phyloP scores from a whole-genome alignment of 129 eudicot species.

The carrot (Daucus carota) region DH1_v3.0 NC_030387.2:29567001-29567500 shows the following conservation, averaged over 20 bases:
- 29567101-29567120: slow-evolving; percentile 62
- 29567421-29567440: slow-evolving; percentile 72
- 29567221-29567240: slow-evolving; percentile 32
- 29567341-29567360: slow-evolving; percentile 65
- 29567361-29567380: slow-evolving; percentile 68
- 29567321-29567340: slow-evolving; percentile 72
- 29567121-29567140: slow-evolving; percentile 93
- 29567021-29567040: slow-evolving; percentile 48
- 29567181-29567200: slow-evolving; percentile 47
- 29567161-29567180: slow-evolving; percentile 77
- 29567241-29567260: too few relatives aligned
- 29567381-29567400: slow-evolving; percentile 25
- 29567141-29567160: slow-evolving; percentile 75
- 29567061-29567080: slow-evolving; percentile 48
- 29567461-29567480: slow-evolving; percentile 57
- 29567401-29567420: slow-evolving; percentile 44
- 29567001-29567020: too few relatives aligned
- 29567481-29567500: slow-evolving; percentile 76
- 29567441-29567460: slow-evolving; percentile 75
- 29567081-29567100: slow-evolving; percentile 55
- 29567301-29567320: slow-evolving; percentile 97
- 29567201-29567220: slow-evolving; percentile 84
- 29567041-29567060: slow-evolving; percentile 67
- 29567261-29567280: too few relatives aligned
- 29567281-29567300: slow-evolving; percentile 81